Conservation (phyloP, 2,329 filamentous ascomycete species). For the Penicillium olsonii region DNA sequence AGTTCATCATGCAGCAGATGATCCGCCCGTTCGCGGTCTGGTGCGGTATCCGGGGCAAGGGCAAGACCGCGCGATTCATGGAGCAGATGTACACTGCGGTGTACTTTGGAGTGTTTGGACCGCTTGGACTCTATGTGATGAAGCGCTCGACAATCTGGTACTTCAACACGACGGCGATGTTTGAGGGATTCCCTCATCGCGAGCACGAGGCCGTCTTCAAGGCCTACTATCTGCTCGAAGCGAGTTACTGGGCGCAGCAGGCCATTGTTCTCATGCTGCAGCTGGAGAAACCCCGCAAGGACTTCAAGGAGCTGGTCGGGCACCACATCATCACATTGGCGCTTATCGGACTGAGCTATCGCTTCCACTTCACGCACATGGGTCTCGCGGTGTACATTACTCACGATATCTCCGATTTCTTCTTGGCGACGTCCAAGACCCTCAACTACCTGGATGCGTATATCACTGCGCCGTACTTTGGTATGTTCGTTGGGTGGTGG, state of each 20-base stretch:
- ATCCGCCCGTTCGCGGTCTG: constrained; percentile 73
- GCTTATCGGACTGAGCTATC: constrained; percentile 83
- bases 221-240: constrained; percentile 93
- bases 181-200: constrained; percentile 81
- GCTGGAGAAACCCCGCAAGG: constrained; percentile 90
- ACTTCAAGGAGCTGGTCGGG: constrained; percentile 88
- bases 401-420: constrained; percentile 93
- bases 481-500: constrained; percentile 79
- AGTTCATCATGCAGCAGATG: constrained; percentile 92
- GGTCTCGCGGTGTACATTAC: constrained; percentile 91
- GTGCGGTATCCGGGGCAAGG: constrained; percentile 68
- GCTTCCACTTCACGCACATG: constrained; percentile 96
- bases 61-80: constrained; percentile 90
- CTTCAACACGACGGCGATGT: constrained; percentile 90
- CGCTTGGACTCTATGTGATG: constrained; percentile 88
- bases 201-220: constrained; percentile 82
- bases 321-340: constrained; percentile 88
- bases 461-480: constrained; percentile 81
- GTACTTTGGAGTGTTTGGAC: constrained; percentile 82
- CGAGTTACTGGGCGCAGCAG: constrained; percentile 94
- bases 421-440: constrained; percentile 88
- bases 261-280: constrained; percentile 82
- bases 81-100: constrained; percentile 93
- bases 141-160: constrained; percentile 90
- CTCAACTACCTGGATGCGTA: constrained; percentile 85